Base-by-base conservation (phyloP, 257 asterid genomes). In the Fraxinus pennsylvanica region DNA sequence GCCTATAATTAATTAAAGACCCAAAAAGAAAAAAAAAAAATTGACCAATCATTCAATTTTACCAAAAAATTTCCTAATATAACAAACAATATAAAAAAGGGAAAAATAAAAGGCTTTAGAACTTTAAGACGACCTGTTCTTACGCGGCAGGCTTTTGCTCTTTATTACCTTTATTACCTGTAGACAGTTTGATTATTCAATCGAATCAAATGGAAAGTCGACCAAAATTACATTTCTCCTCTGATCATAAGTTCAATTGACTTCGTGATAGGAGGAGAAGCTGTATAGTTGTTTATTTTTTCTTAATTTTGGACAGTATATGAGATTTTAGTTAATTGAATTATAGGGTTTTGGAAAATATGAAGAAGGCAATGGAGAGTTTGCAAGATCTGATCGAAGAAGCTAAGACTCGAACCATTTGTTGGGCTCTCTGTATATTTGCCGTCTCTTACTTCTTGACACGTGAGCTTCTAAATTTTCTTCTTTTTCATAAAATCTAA, bases 341-440 rank as follows among this genome's bases (percentile, higher is more conserved):
- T 77, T 72, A 21, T 82, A 75, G 86, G 93, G 85, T 80, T 88
- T 59, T 68, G 36, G 54, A 77, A 33, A 76, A 9, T 54, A 91
- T 91, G 96, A 90, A 77, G 91, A 93, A 86, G 90, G 82, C 92
- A 76, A 94, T 92, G 97, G 87, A 81, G 84, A 88, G 90, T 74
- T 9, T 96, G 69, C 92, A 94, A 77, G 99, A 94, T 92, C 99
- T 96, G 84, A 92, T 96, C 80, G 97, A 96, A 83, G 98, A 96
- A 88, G 97, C 97, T 72, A 96, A 96, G 90, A 87, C 91, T 84
- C 97, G 99, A 43, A 88, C 95, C 72, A 94, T 94, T 81, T 96
- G 96, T 96, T 96, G 99, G 99, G 85, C 90, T 77, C 87, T 96
- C 74, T 94, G 94, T 83, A 90, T 92, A 83, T 96, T 94, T 82